Evolutionary conservation across 768 basidiomycete species (phyloP).

Genomic region (Gymnopilus junonius): DNA sequence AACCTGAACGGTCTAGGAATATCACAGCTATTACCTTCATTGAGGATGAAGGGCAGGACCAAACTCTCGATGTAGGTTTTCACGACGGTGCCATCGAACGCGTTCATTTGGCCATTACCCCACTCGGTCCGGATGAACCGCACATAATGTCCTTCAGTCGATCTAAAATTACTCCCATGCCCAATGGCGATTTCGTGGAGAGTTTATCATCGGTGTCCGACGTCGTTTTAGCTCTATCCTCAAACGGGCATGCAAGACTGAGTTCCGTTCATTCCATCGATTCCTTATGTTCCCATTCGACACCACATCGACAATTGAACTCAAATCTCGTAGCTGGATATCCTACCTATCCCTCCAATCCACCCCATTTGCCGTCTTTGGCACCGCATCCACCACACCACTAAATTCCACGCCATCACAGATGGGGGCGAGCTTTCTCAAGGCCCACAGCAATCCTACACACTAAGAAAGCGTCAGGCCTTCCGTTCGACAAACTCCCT

Average conservation of each 20-base stretch:
- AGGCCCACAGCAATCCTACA: slow-evolving; percentile 54
- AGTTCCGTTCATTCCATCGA: slow-evolving; percentile 4
- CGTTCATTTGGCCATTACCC: slow-evolving; percentile 29
- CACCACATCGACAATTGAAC: slow-evolving; percentile 35
- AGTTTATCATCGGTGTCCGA: slow-evolving; percentile 52
- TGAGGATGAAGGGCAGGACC: slow-evolving; percentile 46
- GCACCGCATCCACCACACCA: slow-evolving; percentile 62
- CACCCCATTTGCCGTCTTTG: slow-evolving; percentile 69
- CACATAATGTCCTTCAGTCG: slow-evolving; percentile 25
- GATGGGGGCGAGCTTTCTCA: slow-evolving; percentile 45
- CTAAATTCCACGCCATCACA: slow-evolving; percentile 59
- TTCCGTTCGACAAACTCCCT: slow-evolving; percentile 23
- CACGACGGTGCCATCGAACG: slow-evolving; percentile 62
- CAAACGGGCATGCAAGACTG: slow-evolving; percentile 28
- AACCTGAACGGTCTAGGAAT: slow-evolving; percentile 40
- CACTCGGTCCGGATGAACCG: slow-evolving; percentile 10
- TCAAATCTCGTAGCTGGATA: slow-evolving; percentile 65
- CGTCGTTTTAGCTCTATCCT: slow-evolving; percentile 60
- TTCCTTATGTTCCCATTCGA: neutral
- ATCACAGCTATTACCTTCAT: slow-evolving; percentile 61
- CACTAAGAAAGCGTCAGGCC: slow-evolving; percentile 31
- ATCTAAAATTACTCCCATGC: slow-evolving; percentile 29
- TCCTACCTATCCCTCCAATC: slow-evolving; percentile 57
- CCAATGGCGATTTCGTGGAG: slow-evolving; percentile 56
- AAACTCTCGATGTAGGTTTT: slow-evolving; percentile 58